Evolutionary conservation across 257 asterid genomes (phyloP).

Genomic region (Apocynum venetum): DNA sequence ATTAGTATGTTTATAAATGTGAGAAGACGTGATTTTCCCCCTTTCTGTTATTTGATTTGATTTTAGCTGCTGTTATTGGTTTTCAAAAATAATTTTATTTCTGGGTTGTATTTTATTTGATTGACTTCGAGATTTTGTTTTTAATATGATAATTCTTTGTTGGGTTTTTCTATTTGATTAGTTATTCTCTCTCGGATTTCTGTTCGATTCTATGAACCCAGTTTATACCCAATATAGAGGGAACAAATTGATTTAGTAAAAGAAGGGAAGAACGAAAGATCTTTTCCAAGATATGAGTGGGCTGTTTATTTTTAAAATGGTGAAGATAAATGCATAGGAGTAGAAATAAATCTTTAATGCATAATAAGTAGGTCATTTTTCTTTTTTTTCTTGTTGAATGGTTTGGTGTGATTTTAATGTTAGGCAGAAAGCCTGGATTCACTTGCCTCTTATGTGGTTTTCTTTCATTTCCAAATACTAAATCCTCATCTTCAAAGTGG

Average conservation of each 20-base stretch:
- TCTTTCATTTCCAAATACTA: constrained; percentile 4
- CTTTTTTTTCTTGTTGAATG: background rate
- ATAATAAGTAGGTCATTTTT: background rate
- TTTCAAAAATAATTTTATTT: background rate
- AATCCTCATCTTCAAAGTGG: background rate
- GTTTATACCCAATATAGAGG: background rate
- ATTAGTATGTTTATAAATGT: background rate
- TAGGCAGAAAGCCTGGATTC: constrained; percentile 1
- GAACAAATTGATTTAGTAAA: background rate
- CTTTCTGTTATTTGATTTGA: background rate
- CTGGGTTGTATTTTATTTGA: background rate
- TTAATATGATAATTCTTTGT: background rate
- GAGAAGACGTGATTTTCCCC: background rate
- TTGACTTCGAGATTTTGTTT: background rate
- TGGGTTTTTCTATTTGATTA: background rate
- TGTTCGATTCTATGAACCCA: background rate
- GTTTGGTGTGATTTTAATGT: background rate
- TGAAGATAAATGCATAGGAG: background rate
- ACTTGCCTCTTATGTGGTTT: constrained; percentile 4
- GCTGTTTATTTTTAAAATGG: background rate
- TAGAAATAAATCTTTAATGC: background rate
- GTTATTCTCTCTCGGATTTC: background rate
- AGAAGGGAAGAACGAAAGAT: background rate
- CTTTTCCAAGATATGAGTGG: background rate
- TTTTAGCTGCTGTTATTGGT: background rate